Evolutionary conservation across 2,329 filamentous ascomycete genomes (phyloP).

Genomic region (Trichoderma sp.): DNA sequence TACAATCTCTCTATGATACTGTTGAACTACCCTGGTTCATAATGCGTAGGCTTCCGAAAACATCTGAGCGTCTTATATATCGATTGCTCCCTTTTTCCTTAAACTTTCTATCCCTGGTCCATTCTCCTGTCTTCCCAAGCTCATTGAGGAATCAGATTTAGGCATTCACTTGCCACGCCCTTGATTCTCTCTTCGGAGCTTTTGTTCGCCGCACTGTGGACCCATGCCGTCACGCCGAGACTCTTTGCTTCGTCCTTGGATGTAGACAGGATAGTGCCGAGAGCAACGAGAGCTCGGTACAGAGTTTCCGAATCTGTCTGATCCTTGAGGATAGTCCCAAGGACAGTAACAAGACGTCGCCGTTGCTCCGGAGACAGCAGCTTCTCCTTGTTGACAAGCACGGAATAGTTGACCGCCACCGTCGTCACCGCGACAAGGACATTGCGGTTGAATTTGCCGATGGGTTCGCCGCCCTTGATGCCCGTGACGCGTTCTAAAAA

Average conservation of each 20-base stretch:
- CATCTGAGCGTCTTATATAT: slow-evolving; percentile 13
- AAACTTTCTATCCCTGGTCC: neutral
- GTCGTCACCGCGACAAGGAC: slow-evolving; percentile 81
- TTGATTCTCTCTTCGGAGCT: slow-evolving; percentile 52
- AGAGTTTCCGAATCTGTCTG: slow-evolving; percentile 80
- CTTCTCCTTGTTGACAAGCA: slow-evolving; percentile 61
- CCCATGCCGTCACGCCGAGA: slow-evolving; percentile 46
- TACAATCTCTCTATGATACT: neutral
- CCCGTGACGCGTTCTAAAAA: slow-evolving; percentile 66
- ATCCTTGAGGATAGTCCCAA: slow-evolving; percentile 63
- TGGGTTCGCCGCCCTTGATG: slow-evolving; percentile 49
- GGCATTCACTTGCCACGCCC: slow-evolving; percentile 51
- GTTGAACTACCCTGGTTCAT: neutral
- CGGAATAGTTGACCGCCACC: slow-evolving; percentile 80
- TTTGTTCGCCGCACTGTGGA: slow-evolving; percentile 49
- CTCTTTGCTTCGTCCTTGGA: slow-evolving; percentile 48
- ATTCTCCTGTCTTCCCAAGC: neutral
- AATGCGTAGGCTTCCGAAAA: slow-evolving; percentile 1
- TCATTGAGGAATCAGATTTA: slow-evolving; percentile 37
- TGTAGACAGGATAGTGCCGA: slow-evolving; percentile 73
- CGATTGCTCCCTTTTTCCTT: neutral
- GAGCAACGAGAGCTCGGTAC: slow-evolving; percentile 78
- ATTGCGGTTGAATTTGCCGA: slow-evolving; percentile 70
- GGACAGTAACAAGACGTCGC: slow-evolving; percentile 57
- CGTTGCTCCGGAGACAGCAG: slow-evolving; percentile 41